Conservation (phyloP, 176 grass and related monocot species). For the Rhynchospora breviuscula region DNA sequence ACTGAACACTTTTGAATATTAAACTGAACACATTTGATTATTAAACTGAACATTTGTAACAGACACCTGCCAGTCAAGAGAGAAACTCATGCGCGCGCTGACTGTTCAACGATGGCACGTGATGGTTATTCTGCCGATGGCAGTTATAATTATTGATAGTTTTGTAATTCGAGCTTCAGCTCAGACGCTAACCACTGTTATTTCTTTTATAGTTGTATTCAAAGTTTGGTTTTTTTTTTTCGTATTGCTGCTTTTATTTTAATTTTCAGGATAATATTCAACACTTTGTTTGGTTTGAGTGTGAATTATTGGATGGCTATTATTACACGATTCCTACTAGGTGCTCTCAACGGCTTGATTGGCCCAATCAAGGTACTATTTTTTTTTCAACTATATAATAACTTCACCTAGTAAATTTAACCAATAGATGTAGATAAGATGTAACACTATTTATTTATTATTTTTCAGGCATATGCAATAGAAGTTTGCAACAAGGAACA, state of each 20-base stretch:
- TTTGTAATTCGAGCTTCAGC: background rate
- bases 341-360: constrained; percentile 77
- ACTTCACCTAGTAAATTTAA: background rate
- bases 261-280: constrained; percentile 73
- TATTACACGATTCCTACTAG: constrained; percentile 72
- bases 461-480: constrained; percentile 72
- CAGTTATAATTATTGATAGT: too few species aligned
- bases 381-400: background rate
- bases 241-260: background rate
- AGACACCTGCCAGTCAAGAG: too few species aligned
- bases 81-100: too few species aligned
- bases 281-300: constrained; percentile 85
- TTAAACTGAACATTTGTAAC: too few species aligned
- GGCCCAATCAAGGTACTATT: constrained; percentile 47
- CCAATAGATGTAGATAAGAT: background rate
- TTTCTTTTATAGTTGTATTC: background rate
- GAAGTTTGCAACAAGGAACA: constrained; percentile 80
- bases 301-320: constrained; percentile 90
- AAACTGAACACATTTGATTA: too few species aligned
- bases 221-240: background rate
- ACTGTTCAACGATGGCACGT: too few species aligned
- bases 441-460: background rate
- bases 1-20: too few species aligned
- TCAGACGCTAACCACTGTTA: background rate
- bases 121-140: too few species aligned